Base-by-base conservation (phyloP, 177 flowering plant genomes). In the Vitis hybrid region DNA sequence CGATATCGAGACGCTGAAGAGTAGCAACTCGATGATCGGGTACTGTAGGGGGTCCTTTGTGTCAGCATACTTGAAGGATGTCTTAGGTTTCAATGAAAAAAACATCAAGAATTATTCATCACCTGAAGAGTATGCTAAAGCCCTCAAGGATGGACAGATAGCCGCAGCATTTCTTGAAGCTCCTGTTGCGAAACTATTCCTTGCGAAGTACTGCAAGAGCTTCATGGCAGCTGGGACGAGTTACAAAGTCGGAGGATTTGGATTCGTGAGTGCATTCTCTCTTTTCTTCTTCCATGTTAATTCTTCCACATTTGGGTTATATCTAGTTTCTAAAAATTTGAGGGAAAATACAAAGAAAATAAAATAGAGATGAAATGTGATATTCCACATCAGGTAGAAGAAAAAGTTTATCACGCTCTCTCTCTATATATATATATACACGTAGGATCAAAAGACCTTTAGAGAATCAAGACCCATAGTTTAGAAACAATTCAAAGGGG, bases 241-340 rank as follows among this genome's bases (percentile, higher is more conserved):
- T 7, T 82, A 49, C 51, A 68, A 71, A 69, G 63, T 76, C n/a
- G 87, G 85, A 55, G 87, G 86, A 24, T 71, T 64, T 70, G 84
- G 79, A 69, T 82, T 70, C 64, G 85, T 82, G 70, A 72, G 62
- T 73, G 30, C 52, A 40, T 40, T 40, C 6, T 40, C 46, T 40
- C 46, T 40, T 27, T 40, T 40, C 46, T 40, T 40, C 46, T 40
- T 40, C 46, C 46, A 40, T 40, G 46, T 7, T 40, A 5, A 7
- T 40, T 40, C 8, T 1, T 1, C 1, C 46, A 40, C 46, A 40
- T 40, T 40, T 40, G 8, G 30, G 30, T 7, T 40, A 40, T 7
- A 5, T 40, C 8, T 40, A 7, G 46, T 40, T 40, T 40, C 46
- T 7, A 40, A 27, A 27, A 27, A 27, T 27, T 27, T 3, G 30